Evolutionary conservation across 495 filamentous ascomycete genomes (phyloP), one percentile per base, ranked within the genome.

Genomic region (Pyrenopolyporus hunteri): DNA sequence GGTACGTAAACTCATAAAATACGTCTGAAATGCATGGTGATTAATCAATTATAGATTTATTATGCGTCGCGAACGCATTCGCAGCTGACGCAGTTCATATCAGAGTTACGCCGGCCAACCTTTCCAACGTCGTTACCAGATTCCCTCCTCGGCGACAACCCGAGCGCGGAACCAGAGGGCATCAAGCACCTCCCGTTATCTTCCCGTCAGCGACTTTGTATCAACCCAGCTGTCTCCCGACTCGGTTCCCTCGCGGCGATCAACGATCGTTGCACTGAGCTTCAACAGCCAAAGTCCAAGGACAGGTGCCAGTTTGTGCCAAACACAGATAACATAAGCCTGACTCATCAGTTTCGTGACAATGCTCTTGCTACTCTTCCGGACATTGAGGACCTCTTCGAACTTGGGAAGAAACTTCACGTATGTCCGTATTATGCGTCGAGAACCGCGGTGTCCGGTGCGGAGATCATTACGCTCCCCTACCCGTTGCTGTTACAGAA

Each of bases 371-470:
- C 95, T 4, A 90, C 83, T 0, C 80, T 98, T 6, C 88, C 89
- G 11, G 94, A 98, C 70, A 98, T 98, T 55, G 94, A 98, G 70
- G 95, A 98, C 63, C 80, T 98, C 20, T 87, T 85, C 37, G 75
- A 77, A 10, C 76, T 97, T 1, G 94, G 94, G 4, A 91, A 86
- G 64, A 81, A 87, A 33, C 75, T 96, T 14, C 86, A 87, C 1
- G 85, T 97, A 13, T 98, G 94, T 73, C 95, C 94, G 6, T 98
- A 98, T 71, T 98, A 98, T 72, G 92, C 94, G 39, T 93, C 95
- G 0, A 83, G 94, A 35, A 79, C 88, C 2, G 86, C 89, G 5
- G 89, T 96, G 37, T 88, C 87, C 48, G 85, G 89, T 16, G 92
- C 89, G 36, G 95, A 98, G 85, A 90, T 98, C 47, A 85, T 98